phyloP scores from a whole-genome alignment of 768 basidiomycete genomes.

The Rhodotorula toruloides region DNA sequence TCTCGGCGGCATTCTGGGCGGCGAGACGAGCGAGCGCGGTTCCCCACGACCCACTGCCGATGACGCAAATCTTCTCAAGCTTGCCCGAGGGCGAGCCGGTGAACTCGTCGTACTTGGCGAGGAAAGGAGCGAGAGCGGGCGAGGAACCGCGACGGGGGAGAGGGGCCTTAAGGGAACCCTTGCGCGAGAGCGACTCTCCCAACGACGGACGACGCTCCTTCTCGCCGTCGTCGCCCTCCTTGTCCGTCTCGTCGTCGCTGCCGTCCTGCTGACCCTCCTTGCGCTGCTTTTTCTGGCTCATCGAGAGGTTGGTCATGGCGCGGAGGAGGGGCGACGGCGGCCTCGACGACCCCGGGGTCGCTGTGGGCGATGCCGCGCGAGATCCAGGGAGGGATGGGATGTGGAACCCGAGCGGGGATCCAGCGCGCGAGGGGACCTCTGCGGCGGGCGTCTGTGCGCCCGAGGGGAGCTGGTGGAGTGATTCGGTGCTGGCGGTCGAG shows the following conservation, averaged over 20 bases:
- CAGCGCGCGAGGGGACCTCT: slow-evolving; percentile 7
- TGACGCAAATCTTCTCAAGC: slow-evolving; percentile 34
- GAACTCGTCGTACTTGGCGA: slow-evolving; percentile 38
- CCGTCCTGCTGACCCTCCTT: not conserved
- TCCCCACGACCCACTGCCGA: slow-evolving; percentile 36
- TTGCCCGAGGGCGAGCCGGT: slow-evolving; percentile 19
- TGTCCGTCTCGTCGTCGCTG: not conserved
- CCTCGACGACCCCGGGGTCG: slow-evolving; percentile 36
- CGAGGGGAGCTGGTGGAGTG: slow-evolving; percentile 19
- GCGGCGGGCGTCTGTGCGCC: slow-evolving; percentile 6
- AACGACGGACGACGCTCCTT: slow-evolving; percentile 17
- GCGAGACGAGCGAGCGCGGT: slow-evolving; percentile 38
- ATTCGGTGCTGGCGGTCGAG: slow-evolving; percentile 32
- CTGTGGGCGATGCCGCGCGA: slow-evolving; percentile 28
- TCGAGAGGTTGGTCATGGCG: slow-evolving; percentile 32
- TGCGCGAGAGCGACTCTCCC: slow-evolving; percentile 31
- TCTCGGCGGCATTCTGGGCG: slow-evolving; percentile 33
- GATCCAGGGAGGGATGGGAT: slow-evolving; percentile 34
- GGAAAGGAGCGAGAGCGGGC: slow-evolving; percentile 35
- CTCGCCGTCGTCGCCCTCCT: slow-evolving; percentile 1
- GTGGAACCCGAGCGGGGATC: slow-evolving; percentile 21
- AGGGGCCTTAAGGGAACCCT: slow-evolving; percentile 33
- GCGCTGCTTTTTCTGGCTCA: slow-evolving; percentile 17
- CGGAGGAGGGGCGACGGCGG: slow-evolving; percentile 37
- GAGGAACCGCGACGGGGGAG: slow-evolving; percentile 24